Evolutionary conservation across 108 stramenopile species (phyloP).

Genomic region (Bacterosira constricta): DNA sequence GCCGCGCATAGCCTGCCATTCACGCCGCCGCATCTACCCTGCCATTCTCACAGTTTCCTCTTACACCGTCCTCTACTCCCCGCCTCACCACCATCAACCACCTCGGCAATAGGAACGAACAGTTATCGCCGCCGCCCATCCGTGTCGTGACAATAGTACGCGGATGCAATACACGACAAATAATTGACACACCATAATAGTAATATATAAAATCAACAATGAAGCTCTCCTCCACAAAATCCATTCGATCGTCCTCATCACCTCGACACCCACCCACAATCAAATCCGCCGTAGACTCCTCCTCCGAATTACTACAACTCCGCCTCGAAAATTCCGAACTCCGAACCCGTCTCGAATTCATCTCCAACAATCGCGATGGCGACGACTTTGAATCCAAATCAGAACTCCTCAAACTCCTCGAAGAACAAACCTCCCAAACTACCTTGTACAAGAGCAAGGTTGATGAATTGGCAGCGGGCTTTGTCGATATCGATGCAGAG

Average conservation of each 20-base stretch:
- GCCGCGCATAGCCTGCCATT: too few relatives aligned
- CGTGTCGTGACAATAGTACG: too few relatives aligned
- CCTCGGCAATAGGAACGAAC: too few relatives aligned
- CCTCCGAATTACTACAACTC: slow-evolving; percentile 17
- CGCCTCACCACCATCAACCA: too few relatives aligned
- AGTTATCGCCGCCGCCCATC: too few relatives aligned
- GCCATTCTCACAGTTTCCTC: too few relatives aligned
- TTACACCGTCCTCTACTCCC: too few relatives aligned
- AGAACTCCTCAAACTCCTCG: slow-evolving; percentile 17
- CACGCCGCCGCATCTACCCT: too few relatives aligned
- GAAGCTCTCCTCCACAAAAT: too few relatives aligned
- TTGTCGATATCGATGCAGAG: slow-evolving; percentile 33
- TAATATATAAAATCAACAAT: too few relatives aligned
- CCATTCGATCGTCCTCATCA: background rate
- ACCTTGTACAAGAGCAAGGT: slow-evolving; percentile 21
- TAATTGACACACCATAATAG: too few relatives aligned
- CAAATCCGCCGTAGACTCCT: background rate
- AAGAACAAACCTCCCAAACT: slow-evolving; percentile 19
- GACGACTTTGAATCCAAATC: slow-evolving; percentile 26
- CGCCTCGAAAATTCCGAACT: slow-evolving; percentile 34
- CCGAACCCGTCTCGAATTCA: slow-evolving; percentile 16
- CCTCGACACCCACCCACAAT: background rate
- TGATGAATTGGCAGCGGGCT: slow-evolving; percentile 17
- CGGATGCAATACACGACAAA: too few relatives aligned
- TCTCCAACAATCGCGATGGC: background rate